Evolutionary conservation across 2,329 filamentous ascomycete species (phyloP).

Genomic region (Phialophora macrospora): DNA sequence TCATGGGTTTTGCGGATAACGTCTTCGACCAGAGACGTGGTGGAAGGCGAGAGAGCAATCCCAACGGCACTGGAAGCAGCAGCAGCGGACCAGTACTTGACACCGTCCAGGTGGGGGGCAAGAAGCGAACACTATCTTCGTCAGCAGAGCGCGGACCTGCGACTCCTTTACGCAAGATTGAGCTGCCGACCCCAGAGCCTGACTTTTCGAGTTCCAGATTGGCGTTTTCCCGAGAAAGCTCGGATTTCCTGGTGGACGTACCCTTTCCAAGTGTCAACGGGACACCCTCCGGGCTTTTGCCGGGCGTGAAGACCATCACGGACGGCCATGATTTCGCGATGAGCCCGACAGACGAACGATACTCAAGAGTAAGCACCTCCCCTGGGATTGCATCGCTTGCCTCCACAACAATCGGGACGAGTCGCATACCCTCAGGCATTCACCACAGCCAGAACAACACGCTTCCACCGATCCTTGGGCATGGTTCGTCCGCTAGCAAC

Average conservation of each 20-base stretch:
- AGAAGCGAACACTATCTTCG: conserved; percentile 36
- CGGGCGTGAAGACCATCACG: conserved; percentile 36
- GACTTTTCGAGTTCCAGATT: conserved; percentile 33
- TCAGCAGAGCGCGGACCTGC: conserved; percentile 31
- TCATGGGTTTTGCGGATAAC: conserved; percentile 47
- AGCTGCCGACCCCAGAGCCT: conserved; percentile 38
- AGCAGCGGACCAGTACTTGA: conserved; percentile 18
- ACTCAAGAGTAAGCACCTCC: conserved; percentile 31
- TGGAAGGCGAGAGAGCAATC: conserved; percentile 35
- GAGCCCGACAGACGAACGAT: conserved; percentile 30
- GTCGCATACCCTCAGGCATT: conserved; percentile 15
- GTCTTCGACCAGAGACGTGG: conserved; percentile 47
- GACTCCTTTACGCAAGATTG: conserved; percentile 36
- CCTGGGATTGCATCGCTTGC: conserved; percentile 30
- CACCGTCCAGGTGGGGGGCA: conserved; percentile 32
- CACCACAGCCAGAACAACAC: conserved; percentile 30
- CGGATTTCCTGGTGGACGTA: conserved; percentile 31
- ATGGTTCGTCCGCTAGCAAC: conserved; percentile 21
- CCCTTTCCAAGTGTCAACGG: conserved; percentile 27
- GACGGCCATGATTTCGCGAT: conserved; percentile 31
- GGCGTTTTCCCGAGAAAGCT: conserved; percentile 32
- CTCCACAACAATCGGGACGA: conserved; percentile 22
- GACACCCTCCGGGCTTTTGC: conserved; percentile 30
- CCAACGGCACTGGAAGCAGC: conserved; percentile 10
- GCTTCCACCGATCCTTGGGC: conserved; percentile 36